These are phyloP conservation scores for Phytophthora uliginosa DNA, from an alignment of 352 stramenopile species.

Conservation along the genomic window DNA sequence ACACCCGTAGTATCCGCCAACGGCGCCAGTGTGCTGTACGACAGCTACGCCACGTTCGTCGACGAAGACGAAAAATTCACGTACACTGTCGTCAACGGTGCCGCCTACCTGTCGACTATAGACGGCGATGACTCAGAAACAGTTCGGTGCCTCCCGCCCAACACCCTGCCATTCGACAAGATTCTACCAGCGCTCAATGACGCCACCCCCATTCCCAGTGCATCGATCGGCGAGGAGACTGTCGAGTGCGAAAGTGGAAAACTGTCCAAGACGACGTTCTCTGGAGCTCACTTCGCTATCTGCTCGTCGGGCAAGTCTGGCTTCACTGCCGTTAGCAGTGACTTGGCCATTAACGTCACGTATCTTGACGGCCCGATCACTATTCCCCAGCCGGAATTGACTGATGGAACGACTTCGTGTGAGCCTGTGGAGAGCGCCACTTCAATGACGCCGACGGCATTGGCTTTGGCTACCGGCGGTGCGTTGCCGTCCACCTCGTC, in stretches of 20 bases:
- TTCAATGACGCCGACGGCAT: slow-evolving; percentile 23
- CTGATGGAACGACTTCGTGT: slow-evolving; percentile 10
- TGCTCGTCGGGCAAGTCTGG: slow-evolving; percentile 32
- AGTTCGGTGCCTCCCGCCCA: slow-evolving; percentile 32
- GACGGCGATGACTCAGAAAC: slow-evolving; percentile 3
- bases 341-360: slow-evolving; percentile 42
- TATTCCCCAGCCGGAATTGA: slow-evolving; percentile 16
- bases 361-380: slow-evolving; percentile 28
- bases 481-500: slow-evolving; percentile 12
- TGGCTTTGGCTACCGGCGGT: slow-evolving; percentile 27
- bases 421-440: slow-evolving; percentile 4
- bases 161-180: slow-evolving; percentile 30
- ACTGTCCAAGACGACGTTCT: slow-evolving; percentile 49
- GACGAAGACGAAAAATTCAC: slow-evolving; percentile 21
- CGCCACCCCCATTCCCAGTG: slow-evolving; percentile 29
- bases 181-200: slow-evolving; percentile 40
- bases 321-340: slow-evolving; percentile 43
- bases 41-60: slow-evolving; percentile 30
- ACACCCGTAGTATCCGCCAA: slow-evolving; percentile 27
- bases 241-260: slow-evolving; percentile 39
- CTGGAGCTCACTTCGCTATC: slow-evolving; percentile 34
- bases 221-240: slow-evolving; percentile 13
- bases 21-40: slow-evolving; percentile 28
- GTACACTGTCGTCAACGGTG: slow-evolving; percentile 39
- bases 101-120: slow-evolving; percentile 27